phyloP scores from a whole-genome alignment of 2,329 filamentous ascomycete genomes.

The Trichoderma afroharzianum region DNA sequence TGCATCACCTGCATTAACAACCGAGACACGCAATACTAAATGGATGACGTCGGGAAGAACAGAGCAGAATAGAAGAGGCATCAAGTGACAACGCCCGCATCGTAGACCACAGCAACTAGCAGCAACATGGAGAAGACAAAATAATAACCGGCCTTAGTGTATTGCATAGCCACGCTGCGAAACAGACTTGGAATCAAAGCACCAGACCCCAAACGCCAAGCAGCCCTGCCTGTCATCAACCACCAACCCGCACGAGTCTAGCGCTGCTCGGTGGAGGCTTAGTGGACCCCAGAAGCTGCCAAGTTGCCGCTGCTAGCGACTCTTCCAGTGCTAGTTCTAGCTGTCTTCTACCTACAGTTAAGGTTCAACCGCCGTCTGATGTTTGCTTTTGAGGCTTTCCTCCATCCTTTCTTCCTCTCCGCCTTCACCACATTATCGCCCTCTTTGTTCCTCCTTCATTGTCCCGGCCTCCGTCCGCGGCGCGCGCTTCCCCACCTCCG shows the following conservation, averaged over 20 bases:
- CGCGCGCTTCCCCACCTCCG: background rate
- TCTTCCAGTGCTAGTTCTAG: background rate
- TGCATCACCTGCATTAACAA: background rate
- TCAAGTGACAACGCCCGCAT: too few relatives aligned
- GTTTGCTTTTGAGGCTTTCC: background rate
- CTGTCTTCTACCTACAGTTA: background rate
- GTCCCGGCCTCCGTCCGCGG: conserved; percentile 4
- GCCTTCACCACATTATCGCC: background rate
- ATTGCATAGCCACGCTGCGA: background rate
- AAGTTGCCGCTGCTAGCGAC: background rate
- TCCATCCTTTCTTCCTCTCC: background rate
- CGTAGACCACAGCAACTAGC: too few relatives aligned
- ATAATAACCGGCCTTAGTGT: background rate
- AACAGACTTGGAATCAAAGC: background rate
- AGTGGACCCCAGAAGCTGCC: background rate
- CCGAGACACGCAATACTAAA: background rate
- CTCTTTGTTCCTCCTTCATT: background rate
- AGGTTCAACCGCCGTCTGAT: background rate
- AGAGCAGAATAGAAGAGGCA: background rate
- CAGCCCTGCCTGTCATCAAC: conserved; percentile 1
- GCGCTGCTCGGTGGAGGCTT: background rate
- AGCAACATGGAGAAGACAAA: background rate
- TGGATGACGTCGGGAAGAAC: background rate
- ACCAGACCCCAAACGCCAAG: background rate
- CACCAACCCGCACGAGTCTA: background rate